These are phyloP conservation scores for Pseudogymnoascus sp. DNA, from an alignment of 2,329 filamentous ascomycete genomes.

Conservation along the genomic window DNA sequence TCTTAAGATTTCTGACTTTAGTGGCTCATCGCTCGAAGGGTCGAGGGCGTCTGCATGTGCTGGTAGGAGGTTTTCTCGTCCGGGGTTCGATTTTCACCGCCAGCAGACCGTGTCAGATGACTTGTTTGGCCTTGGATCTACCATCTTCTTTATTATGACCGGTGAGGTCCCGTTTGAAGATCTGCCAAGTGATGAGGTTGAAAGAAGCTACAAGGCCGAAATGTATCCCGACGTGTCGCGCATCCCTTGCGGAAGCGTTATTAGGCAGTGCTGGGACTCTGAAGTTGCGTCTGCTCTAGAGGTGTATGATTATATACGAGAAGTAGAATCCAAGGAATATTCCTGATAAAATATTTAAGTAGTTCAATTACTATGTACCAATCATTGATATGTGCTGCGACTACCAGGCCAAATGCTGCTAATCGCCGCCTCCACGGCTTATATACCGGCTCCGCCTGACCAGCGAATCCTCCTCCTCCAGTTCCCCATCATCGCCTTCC, in stretches of 20 bases:
- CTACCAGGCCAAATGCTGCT: background rate
- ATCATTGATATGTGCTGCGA: background rate
- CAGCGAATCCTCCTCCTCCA: background rate
- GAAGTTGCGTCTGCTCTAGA: conserved; percentile 10
- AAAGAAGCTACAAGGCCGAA: conserved; percentile 21
- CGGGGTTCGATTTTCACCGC: conserved; percentile 23
- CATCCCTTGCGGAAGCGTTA: conserved; percentile 25
- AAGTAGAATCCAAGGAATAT: background rate
- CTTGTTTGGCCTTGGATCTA: conserved; percentile 31
- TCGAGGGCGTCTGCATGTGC: conserved; percentile 20
- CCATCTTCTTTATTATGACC: conserved; percentile 31
- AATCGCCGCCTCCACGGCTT: background rate
- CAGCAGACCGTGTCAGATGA: conserved; percentile 26
- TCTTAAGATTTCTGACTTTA: conserved; percentile 33
- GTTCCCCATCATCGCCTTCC: background rate
- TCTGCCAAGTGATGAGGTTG: conserved; percentile 27
- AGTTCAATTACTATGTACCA: background rate
- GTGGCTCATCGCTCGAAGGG: conserved; percentile 28
- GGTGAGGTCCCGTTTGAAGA: conserved; percentile 27
- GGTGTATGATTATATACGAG: conserved; percentile 3
- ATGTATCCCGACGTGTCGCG: conserved; percentile 26
- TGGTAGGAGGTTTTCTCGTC: conserved; percentile 22
- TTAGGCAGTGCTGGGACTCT: conserved; percentile 27
- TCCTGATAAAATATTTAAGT: background rate
- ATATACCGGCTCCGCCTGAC: background rate